Evolutionary conservation across 139 green algal species (phyloP).

Genomic region (Trebouxia sp.): DNA sequence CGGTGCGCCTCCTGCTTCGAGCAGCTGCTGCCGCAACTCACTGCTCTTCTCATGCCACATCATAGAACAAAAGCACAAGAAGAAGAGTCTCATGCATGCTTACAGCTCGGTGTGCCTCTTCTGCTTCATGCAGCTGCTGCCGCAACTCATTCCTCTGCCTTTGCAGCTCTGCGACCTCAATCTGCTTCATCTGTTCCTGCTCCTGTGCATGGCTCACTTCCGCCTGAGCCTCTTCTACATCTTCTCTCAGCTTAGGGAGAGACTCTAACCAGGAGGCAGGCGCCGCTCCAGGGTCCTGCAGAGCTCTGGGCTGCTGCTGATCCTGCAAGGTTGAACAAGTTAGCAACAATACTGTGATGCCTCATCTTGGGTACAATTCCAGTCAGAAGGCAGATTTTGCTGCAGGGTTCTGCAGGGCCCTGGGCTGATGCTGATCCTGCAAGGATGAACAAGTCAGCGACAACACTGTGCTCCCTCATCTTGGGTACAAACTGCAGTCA

Average conservation of each 20-base stretch:
- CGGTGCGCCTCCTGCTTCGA: constrained; percentile 53
- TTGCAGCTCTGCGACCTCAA: constrained; percentile 64
- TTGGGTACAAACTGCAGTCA: constrained; percentile 36
- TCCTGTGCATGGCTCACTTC: constrained; percentile 70
- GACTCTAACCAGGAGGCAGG: neutral
- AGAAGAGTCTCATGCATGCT: constrained; percentile 9
- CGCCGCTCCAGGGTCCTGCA: neutral
- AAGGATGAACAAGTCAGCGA: neutral
- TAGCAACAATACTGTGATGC: neutral
- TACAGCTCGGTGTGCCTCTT: constrained; percentile 47
- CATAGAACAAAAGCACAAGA: no score
- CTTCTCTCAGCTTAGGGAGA: constrained; percentile 64
- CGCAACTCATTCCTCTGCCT: constrained; percentile 57
- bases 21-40: constrained; percentile 42
- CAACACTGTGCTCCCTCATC: constrained; percentile 37
- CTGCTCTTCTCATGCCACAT: constrained; percentile 59
- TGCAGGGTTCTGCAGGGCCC: neutral
- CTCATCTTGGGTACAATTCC: constrained; percentile 51
- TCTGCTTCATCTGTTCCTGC: constrained; percentile 63
- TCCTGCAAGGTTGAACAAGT: neutral
- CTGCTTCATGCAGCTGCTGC: constrained; percentile 44
- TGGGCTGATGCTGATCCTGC: constrained; percentile 1
- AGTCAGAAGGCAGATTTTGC: neutral
- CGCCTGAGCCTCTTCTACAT: constrained; percentile 66
- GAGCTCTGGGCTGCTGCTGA: neutral